phyloP scores from a whole-genome alignment of 2,329 filamentous ascomycete genomes.

The Aspergillus quadrilineatus region DNA sequence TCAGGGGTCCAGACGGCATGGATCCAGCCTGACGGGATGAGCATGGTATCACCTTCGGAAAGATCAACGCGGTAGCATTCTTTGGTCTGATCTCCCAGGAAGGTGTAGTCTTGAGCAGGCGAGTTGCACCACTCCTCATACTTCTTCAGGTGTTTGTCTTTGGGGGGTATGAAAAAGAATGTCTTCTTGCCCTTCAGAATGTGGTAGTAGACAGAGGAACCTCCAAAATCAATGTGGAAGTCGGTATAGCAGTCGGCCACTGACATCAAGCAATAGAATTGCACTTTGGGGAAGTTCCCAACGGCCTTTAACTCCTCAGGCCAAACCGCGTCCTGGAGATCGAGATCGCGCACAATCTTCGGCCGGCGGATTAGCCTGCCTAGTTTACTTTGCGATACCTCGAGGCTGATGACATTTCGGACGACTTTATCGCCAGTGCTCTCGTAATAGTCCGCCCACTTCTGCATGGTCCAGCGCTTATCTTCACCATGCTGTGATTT shows the following conservation, averaged over 20 bases:
- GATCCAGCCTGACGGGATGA: slow-evolving; percentile 71
- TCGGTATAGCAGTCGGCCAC: slow-evolving; percentile 70
- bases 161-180: slow-evolving; percentile 70
- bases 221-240: slow-evolving; percentile 71
- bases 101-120: slow-evolving; percentile 64
- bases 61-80: slow-evolving; percentile 68
- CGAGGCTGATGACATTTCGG: slow-evolving; percentile 68
- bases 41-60: slow-evolving; percentile 66
- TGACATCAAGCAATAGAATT: slow-evolving; percentile 70
- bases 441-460: slow-evolving; percentile 69
- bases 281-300: slow-evolving; percentile 61
- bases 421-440: slow-evolving; percentile 60
- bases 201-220: slow-evolving; percentile 69
- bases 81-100: slow-evolving; percentile 62
- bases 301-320: slow-evolving; percentile 52
- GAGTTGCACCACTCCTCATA: slow-evolving; percentile 71
- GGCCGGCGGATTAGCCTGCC: slow-evolving; percentile 63
- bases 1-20: slow-evolving; percentile 70
- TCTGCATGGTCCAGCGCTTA: slow-evolving; percentile 63
- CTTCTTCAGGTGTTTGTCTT: slow-evolving; percentile 66
- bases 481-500: slow-evolving; percentile 67
- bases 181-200: slow-evolving; percentile 68
- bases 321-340: slow-evolving; percentile 54
- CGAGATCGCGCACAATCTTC: slow-evolving; percentile 63
- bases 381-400: slow-evolving; percentile 64